These are phyloP conservation scores for Chrysoporthe deuterocubensis DNA, from an alignment of 2,329 filamentous ascomycete genomes.

Conservation along the genomic window DNA sequence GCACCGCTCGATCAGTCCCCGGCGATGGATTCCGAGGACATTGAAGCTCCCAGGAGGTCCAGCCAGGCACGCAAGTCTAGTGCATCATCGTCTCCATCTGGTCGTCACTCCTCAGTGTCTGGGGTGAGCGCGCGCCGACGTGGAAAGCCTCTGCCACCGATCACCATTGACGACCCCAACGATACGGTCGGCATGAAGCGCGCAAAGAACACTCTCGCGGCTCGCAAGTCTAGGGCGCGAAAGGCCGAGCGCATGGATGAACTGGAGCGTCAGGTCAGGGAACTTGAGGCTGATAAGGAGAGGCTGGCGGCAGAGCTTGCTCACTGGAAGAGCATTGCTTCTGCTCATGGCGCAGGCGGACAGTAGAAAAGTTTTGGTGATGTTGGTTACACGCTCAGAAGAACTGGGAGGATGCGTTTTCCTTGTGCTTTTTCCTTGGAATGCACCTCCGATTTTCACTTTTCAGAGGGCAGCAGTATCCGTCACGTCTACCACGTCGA, in stretches of 20 bases:
- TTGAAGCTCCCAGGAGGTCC: conserved; percentile 50
- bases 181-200: conserved; percentile 88
- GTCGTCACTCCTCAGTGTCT: conserved; percentile 69
- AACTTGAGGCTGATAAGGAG: conserved; percentile 56
- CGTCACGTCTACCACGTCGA: not conserved
- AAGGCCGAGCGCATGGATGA: conserved; percentile 78
- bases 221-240: conserved; percentile 87
- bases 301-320: conserved; percentile 48
- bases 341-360: conserved; percentile 42
- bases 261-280: conserved; percentile 73
- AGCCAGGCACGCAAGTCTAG: conserved; percentile 52
- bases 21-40: conserved; percentile 50
- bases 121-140: conserved; percentile 76
- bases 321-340: conserved; percentile 65
- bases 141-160: conserved; percentile 79
- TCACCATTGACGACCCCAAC: conserved; percentile 72
- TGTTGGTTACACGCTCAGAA: conserved; percentile 18
- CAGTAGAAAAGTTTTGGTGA: conserved; percentile 34
- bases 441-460: conserved; percentile 15
- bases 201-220: conserved; percentile 89
- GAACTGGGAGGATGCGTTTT: conserved; percentile 27
- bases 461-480: conserved; percentile 4
- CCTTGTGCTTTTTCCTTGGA: conserved; percentile 13
- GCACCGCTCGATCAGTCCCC: conserved; percentile 46
- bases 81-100: conserved; percentile 47